Evolutionary conservation across 148 eudicot species (phyloP), one percentile per base, ranked within the genome.

Genomic region (Rhododendron griersonianum): DNA sequence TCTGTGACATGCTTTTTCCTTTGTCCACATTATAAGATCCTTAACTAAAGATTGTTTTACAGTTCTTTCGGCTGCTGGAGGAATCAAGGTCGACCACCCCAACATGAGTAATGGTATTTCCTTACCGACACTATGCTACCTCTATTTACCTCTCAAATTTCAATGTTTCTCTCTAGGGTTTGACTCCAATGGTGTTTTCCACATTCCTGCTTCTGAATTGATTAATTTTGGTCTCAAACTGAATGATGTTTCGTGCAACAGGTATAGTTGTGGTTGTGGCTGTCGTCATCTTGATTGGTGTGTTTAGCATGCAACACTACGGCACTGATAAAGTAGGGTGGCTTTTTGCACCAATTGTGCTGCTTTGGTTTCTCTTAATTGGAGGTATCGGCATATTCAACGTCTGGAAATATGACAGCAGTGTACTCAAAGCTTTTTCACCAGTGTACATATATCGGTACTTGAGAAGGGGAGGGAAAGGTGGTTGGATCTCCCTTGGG

Each of bases 61-160:
- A 96, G 99, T 96, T 89, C 95, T 96, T 81, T 96, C 99, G 63
- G 99, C 99, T 86, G 89, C 98, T 83, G 99, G 99, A 19, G 99
- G 99, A 82, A 96, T 96, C 92, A 94, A 92, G 88, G 92, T 96
- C 55, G 95, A 95, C 87, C 93, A 93, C 81, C 99, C 99, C 80
- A 92, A 92, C 71, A 83, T 96, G 95, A 95, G 95, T 86, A 93
- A 83, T 39, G 96, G 99, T 96, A 92, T 83, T 75, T 86, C 84
- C 74, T 84, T 28, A 75, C 67, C 48, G 23, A 4, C 19, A 80
- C 30, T 63, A 63, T 25, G 33, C 74, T 67, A 67, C 74, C 74
- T 28, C 11, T 81, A 39, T 71, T 45, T 39, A 33, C 39, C 39
- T 63, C 47, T 57, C 81, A 9, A 51, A 30, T 33, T 19, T 61